Base-by-base conservation (phyloP, 257 asterid species). In the Ophiorrhiza pumila region DNA sequence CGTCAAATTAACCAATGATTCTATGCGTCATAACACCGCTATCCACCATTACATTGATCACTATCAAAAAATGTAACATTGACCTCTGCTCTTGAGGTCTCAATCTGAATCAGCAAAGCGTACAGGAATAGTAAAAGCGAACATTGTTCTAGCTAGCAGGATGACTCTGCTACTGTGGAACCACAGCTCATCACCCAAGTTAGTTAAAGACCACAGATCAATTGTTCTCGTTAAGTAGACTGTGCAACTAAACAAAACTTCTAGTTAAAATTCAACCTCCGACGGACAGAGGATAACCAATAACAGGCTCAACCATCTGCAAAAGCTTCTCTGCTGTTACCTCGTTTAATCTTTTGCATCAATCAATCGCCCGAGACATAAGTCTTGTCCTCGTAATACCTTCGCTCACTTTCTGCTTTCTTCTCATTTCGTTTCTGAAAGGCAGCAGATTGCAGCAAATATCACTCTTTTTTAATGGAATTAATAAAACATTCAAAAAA, bases 351-450 rank as follows among this genome's bases (percentile, higher is more conserved):
- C 49, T 68, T 18, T 43, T 47, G 27, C 65, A 78, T 75, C 76
- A 35, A 83, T 87, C 85, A 90, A 79, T 91, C 99, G 62, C 90
- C 97, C 27, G 95, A 69, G 70, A 94, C 85, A 43, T 62, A 87
- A 49, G 84, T 82, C 83, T 84, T 94, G 45, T 80, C 96, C 80
- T 94, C 96, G 37, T 94, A 94, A 72, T 94, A 94, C 84, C 93
- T 90, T 87, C 84, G 85, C 82, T 94, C 99, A 63, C 96, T 88
- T 81, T 89, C 97, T 61, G 84, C 84, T 78, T 91, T 91, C 76
- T 85, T 94, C 84, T 91, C 99, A 73, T 94, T 94, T 68, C 99
- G 92, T 79, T 89, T 94, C 99, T 94, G 89, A 72, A 52, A 62
- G 56, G 42, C 32, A 60, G 42, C 17, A 41, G 45, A 62, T 45